Percentiles rank a stretch among this genome's conserved stretches.
Conservation (phyloP, 192 early-diverging fungal genomes). For the Rhizophagus clarus region DNA sequence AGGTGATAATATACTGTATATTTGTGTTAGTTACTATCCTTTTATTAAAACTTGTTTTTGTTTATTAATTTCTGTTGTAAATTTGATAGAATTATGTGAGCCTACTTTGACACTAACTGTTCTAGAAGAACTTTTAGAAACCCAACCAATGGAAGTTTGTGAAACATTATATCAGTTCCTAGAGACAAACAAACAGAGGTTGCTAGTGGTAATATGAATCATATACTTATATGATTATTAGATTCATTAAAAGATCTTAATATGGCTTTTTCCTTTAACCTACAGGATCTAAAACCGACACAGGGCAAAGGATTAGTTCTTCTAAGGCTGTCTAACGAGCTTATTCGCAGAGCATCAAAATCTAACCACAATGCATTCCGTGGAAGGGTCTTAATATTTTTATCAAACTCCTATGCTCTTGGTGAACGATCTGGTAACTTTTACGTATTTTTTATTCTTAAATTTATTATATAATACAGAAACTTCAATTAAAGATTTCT, state of each 20-base stretch:
- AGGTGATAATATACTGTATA: background rate
- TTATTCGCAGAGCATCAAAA: constrained; percentile 88
- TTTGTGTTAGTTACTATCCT: background rate
- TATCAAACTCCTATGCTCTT: constrained; percentile 83
- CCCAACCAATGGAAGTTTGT: constrained; percentile 23
- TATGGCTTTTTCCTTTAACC: background rate
- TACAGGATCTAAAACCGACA: constrained; percentile 38
- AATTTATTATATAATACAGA: background rate
- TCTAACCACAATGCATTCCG: constrained; percentile 77
- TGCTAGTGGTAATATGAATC: constrained; percentile 15
- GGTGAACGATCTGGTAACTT: constrained; percentile 71
- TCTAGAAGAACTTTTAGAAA: constrained; percentile 23
- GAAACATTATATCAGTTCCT: constrained; percentile 17
- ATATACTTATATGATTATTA: background rate
- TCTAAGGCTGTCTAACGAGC: constrained; percentile 83
- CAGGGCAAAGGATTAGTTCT: constrained; percentile 85
- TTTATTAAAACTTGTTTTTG: background rate
- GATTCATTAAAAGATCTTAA: background rate
- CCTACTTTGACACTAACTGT: background rate
- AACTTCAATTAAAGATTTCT: background rate
- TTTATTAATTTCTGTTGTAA: background rate
- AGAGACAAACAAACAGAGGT: constrained; percentile 12
- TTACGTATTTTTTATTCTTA: background rate
- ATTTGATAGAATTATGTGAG: background rate
- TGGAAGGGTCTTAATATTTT: constrained; percentile 87